A percentile compares a stretch with the other conserved stretches of the same genome.
phyloP scores from a whole-genome alignment of 768 basidiomycete species.

The Podaxis sp. region DNA sequence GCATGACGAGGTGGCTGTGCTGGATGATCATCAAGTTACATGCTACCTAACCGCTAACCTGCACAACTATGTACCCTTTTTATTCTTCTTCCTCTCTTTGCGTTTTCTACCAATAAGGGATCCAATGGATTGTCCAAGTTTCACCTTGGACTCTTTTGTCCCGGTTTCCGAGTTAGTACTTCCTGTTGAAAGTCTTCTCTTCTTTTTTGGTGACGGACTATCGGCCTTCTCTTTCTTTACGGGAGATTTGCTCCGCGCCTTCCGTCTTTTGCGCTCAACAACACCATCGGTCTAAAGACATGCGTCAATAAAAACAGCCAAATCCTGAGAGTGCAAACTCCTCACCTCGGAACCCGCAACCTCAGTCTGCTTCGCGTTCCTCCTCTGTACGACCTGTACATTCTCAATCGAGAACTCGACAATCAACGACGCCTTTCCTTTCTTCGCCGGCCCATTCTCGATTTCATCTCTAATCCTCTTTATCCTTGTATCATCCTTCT shows the following conservation, averaged over 20 bases:
- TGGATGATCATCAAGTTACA: background rate
- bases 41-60: background rate
- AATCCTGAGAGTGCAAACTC: background rate
- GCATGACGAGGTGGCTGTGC: background rate
- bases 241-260: background rate
- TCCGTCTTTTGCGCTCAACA: background rate
- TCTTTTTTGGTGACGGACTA: background rate
- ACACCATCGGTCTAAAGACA: background rate
- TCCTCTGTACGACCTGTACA: conserved; percentile 78
- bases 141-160: conserved; percentile 18
- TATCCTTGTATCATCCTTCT: conserved; percentile 49
- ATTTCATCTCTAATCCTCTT: conserved; percentile 56
- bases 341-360: conserved; percentile 1
- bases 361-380: conserved; percentile 34
- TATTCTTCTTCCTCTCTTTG: conserved; percentile 53
- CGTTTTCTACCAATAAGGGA: conserved; percentile 79
- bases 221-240: background rate
- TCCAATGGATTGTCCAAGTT: conserved; percentile 46
- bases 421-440: conserved; percentile 53
- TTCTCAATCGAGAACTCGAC: conserved; percentile 99
- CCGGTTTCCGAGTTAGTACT: conserved; percentile 15
- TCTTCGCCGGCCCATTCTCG: conserved; percentile 34
- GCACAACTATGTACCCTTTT: conserved; percentile 16
- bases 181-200: conserved; percentile 21
- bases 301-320: background rate